Conservation (phyloP, 2,329 filamentous ascomycete genomes). For the Emydomyces testavorans region DNA sequence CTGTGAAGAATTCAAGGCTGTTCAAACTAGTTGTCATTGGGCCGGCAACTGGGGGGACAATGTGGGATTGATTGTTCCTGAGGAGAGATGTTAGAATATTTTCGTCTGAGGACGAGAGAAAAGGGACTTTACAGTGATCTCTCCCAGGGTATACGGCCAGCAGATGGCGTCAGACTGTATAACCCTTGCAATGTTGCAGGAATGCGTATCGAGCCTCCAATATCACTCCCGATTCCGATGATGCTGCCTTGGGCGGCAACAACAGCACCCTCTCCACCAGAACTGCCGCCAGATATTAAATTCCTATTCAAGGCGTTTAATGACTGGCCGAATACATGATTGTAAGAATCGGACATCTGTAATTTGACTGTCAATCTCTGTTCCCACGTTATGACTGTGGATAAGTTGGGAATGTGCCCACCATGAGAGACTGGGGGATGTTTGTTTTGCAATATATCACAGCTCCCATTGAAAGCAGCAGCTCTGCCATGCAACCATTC, state of each 20-base stretch:
- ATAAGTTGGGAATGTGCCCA: conserved; percentile 38
- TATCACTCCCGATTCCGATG: conserved; percentile 33
- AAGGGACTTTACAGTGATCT: conserved; percentile 27
- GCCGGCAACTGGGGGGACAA: conserved; percentile 20
- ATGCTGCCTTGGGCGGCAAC: conserved; percentile 28
- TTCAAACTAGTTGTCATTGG: conserved; percentile 22
- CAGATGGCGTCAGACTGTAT: conserved; percentile 45
- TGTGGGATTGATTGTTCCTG: conserved; percentile 22
- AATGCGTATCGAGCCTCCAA: conserved; percentile 34
- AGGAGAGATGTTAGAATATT: conserved; percentile 13
- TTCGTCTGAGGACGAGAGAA: neutral
- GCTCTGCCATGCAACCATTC: conserved; percentile 47
- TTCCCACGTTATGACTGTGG: conserved; percentile 18
- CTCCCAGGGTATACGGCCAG: conserved; percentile 38
- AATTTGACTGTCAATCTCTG: neutral
- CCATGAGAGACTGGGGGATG: conserved; percentile 34
- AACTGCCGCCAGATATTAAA: conserved; percentile 27
- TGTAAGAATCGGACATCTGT: conserved; percentile 44
- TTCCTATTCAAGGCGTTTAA: conserved; percentile 28
- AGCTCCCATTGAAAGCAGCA: conserved; percentile 46
- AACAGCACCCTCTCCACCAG: conserved; percentile 29
- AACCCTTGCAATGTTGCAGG: conserved; percentile 49
- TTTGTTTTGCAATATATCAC: conserved; percentile 35
- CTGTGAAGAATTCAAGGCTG: conserved; percentile 23
- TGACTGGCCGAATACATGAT: conserved; percentile 39